A percentile compares a stretch with the other conserved stretches of the same genome.
These are phyloP conservation scores for Lachancea sp. DNA, from an alignment of 805 yeast species.

Conservation along the genomic window DNA sequence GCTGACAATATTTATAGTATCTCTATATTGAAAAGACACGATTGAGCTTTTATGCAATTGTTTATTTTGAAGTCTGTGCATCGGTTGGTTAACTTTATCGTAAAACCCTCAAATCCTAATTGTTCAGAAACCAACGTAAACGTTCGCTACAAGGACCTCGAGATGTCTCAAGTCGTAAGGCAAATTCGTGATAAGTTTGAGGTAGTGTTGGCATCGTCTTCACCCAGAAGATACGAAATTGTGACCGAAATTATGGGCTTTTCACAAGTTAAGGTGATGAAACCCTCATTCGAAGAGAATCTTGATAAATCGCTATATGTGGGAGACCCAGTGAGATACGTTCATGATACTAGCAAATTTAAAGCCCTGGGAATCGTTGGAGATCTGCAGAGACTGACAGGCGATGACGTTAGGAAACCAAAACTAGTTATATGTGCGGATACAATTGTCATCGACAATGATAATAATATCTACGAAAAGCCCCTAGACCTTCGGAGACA, in stretches of 20 bases:
- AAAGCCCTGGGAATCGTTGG: conserved; percentile 62
- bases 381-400: conserved; percentile 26
- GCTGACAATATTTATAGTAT: too few species aligned
- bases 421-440: conserved; percentile 61
- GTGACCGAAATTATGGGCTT: conserved; percentile 50
- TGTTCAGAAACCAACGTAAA: too few species aligned
- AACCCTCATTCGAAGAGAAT: conserved; percentile 74
- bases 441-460: conserved; percentile 57
- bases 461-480: conserved; percentile 66
- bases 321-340: conserved; percentile 42
- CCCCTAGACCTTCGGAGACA: conserved; percentile 55
- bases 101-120: too few species aligned
- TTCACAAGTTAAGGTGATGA: conserved; percentile 38
- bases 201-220: conserved; percentile 72
- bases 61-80: too few species aligned
- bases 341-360: conserved; percentile 56
- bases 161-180: conserved; percentile 7
- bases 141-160: neutral
- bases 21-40: too few species aligned
- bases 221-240: conserved; percentile 77
- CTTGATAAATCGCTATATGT: conserved; percentile 43
- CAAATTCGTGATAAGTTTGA: conserved; percentile 14
- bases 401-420: conserved; percentile 4
- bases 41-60: too few species aligned
- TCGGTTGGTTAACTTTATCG: too few species aligned